Percentiles rank a stretch among this genome's conserved stretches.
Conservation (phyloP, 805 yeast species). For the Saccharomycopsis microspora region DNA sequence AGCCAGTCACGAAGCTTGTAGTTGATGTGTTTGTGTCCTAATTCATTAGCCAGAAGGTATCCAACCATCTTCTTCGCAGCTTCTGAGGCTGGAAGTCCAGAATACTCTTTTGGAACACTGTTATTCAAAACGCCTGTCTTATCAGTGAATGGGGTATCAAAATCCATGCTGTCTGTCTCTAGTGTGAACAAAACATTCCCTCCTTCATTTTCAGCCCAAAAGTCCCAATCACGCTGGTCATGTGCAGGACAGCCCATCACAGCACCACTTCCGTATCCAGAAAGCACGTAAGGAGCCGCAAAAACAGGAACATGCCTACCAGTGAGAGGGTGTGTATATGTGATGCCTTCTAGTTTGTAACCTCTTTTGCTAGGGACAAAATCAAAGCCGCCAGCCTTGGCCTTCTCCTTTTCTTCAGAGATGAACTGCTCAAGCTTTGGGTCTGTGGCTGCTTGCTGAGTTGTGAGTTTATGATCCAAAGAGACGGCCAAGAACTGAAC, state of each 20-base stretch:
- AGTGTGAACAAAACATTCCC: neutral
- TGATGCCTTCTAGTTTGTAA: conserved; percentile 31
- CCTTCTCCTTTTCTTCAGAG: conserved; percentile 22
- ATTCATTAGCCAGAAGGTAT: conserved; percentile 25
- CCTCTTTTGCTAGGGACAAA: conserved; percentile 39
- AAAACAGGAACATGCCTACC: conserved; percentile 48
- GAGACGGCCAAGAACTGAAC: conserved; percentile 80
- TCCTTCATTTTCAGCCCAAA: conserved; percentile 47
- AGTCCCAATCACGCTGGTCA: conserved; percentile 71
- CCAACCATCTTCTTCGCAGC: conserved; percentile 41
- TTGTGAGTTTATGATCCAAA: conserved; percentile 52
- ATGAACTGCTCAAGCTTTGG: conserved; percentile 36
- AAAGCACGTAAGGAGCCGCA: conserved; percentile 84
- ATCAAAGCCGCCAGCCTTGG: conserved; percentile 5
- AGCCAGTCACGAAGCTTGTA: conserved; percentile 86
- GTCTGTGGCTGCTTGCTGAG: conserved; percentile 27
- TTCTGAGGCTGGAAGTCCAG: conserved; percentile 36
- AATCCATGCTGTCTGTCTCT: conserved; percentile 9
- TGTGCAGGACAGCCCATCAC: conserved; percentile 99
- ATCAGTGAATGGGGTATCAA: conserved; percentile 25
- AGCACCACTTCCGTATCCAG: conserved; percentile 80
- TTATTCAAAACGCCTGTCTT: conserved; percentile 36
- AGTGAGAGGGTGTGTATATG: conserved; percentile 49
- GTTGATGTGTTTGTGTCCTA: conserved; percentile 41
- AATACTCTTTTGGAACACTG: conserved; percentile 26